Evolutionary conservation across 331 rosid genomes (phyloP), one percentile per base, ranked within the genome.

Genomic region (Cucumis variabilis): DNA sequence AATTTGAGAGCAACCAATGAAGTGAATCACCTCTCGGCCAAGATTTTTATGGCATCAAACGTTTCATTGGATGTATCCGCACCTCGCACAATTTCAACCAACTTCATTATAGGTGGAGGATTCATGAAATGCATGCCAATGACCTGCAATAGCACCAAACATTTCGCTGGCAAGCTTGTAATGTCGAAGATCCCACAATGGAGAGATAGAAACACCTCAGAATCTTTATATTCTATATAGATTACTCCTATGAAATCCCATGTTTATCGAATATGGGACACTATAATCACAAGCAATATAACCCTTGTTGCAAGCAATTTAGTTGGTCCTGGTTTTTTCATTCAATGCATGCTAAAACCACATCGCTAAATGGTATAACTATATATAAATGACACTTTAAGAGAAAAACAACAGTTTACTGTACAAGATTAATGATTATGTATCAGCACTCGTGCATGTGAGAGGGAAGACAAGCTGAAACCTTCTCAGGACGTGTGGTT

Each of bases 71-170:
- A 95, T 87, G 98, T 96, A 90, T 93, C 93, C 5, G 95, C 95
- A 7, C 98, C 97, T 77, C 94, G 93, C 21, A 96, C 90, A 74
- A 96, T 95, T 93, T 96, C 99, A 46, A 96, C 94, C 89, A 96
- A 90, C 83, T 94, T 95, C 99, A 94, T 96, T 66, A 94, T 65
- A 70, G 96, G 98, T 24, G 98, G 98, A 58, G 99, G 98, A 86
- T 96, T 95, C 98, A 96, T 93, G 87, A 96, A 96, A 92, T 96
- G 99, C 99, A 96, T 94, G 84, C 98, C 99, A 88, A 95, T 95
- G 77, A 96, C 98, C 99, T 95, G 88, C 41, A 77, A 58, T 90
- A 81, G 41, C n/a, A 62, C 19, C 69, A 80, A 63, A 33, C 10
- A 46, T 82, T 68, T 68, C 33, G 23, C 41, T 37, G 10, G n/a